Evolutionary conservation across 2,329 filamentous ascomycete genomes (phyloP).

Genomic region (Penicillium decumbens): DNA sequence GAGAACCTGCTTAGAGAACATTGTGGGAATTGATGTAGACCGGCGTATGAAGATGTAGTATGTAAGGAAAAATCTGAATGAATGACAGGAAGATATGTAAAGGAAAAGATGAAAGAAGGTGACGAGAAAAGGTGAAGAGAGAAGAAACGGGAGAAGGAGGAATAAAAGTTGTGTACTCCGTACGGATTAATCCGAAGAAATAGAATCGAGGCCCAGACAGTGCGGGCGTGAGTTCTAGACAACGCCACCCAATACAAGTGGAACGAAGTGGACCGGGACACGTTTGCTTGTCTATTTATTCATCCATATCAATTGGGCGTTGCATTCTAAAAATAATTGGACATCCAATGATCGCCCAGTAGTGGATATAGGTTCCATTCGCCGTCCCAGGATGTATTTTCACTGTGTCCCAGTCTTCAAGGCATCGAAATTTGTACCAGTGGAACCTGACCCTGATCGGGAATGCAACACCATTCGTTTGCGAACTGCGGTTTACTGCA

Average conservation of each 20-base stretch:
- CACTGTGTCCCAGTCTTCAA: background rate
- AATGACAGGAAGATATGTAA: background rate
- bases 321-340: constrained; percentile 15
- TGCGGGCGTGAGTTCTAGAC: constrained; percentile 17
- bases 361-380: background rate
- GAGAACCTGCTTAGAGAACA: constrained; percentile 33
- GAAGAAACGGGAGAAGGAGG: constrained; percentile 5
- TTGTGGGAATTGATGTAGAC: constrained; percentile 22
- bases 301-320: constrained; percentile 1
- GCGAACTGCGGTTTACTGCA: constrained; percentile 1
- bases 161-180: constrained; percentile 6
- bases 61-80: constrained; percentile 7
- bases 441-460: background rate
- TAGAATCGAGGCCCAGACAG: background rate
- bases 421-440: background rate
- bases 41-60: constrained; percentile 5
- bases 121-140: constrained; percentile 13
- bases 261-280: constrained; percentile 19
- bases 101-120: constrained; percentile 6
- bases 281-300: constrained; percentile 16
- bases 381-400: background rate
- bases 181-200: background rate
- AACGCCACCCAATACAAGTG: constrained; percentile 18
- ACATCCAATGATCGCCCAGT: constrained; percentile 10
- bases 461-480: background rate